Evolutionary conservation across 345 rosid species (phyloP).

Genomic region (Moricandia moricandioides): DNA sequence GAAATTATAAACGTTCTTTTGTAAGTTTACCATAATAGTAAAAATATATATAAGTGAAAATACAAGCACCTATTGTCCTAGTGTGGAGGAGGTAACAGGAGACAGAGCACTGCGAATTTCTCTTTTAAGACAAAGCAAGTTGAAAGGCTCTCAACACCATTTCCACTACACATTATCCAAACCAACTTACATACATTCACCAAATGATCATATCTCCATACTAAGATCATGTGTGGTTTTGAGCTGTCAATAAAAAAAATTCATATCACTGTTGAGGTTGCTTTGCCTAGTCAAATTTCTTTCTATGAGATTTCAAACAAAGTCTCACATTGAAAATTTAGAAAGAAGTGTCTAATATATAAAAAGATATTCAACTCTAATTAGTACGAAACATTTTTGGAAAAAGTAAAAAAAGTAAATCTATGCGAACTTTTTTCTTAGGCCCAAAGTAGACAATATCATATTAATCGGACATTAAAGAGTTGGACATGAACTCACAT

Average conservation of each 20-base stretch:
- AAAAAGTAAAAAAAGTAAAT: no score
- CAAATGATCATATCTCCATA: not conserved
- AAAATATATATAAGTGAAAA: not conserved
- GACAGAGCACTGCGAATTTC: not conserved
- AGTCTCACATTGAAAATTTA: no score
- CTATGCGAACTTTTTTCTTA: no score
- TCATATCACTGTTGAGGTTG: not conserved
- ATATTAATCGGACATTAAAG: no score
- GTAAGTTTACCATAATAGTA: not conserved
- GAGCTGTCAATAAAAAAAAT: not conserved
- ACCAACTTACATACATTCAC: not conserved
- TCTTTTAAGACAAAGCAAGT: conserved; percentile 12
- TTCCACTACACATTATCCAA: conserved; percentile 1
- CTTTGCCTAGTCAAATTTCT: conserved; percentile 5
- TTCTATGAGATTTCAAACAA: no score
- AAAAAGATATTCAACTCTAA: no score
- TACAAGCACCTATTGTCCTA: not conserved
- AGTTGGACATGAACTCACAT: no score
- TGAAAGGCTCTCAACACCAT: not conserved
- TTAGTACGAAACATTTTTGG: no score
- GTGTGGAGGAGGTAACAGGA: not conserved
- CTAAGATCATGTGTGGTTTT: not conserved
- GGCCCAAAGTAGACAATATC: no score
- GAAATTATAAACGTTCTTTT: not conserved
- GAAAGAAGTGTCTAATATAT: no score